These are phyloP conservation scores for Mastigamoeba balamuthi DNA, from an alignment of 78 protist species.

Conservation along the genomic window DNA sequence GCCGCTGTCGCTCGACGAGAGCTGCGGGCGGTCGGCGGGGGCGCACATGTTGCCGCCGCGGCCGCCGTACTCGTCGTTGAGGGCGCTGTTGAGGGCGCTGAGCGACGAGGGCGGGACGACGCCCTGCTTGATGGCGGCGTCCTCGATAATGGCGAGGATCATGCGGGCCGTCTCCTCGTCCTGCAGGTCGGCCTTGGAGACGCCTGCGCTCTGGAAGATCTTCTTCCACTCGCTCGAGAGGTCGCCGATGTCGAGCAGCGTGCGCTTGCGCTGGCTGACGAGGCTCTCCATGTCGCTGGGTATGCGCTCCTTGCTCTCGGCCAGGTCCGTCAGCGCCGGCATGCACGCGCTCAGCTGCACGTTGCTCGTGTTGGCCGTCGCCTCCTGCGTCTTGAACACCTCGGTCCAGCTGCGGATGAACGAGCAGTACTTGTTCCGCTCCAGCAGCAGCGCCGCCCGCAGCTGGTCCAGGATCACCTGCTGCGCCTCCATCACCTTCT, in stretches of 20 bases:
- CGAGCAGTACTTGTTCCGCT: neutral
- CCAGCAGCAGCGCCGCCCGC: neutral
- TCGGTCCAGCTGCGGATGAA: neutral
- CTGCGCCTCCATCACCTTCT: neutral
- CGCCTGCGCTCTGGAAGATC: neutral
- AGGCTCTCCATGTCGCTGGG: neutral
- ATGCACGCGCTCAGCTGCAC: neutral
- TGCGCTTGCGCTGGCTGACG: neutral
- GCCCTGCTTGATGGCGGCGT: no score
- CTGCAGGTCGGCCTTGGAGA: neutral
- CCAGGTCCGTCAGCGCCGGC: neutral
- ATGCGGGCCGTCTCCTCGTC: neutral
- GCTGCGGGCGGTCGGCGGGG: no score
- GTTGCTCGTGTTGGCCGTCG: neutral
- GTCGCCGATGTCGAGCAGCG: neutral
- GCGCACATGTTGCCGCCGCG: no score
- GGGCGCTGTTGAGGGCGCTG: no score
- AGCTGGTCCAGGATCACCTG: neutral
- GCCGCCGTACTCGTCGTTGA: no score
- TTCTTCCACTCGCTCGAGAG: neutral
- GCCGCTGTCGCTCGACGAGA: no score
- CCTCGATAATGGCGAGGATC: neutral
- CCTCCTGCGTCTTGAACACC: neutral
- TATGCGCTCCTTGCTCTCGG: neutral
- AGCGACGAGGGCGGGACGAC: no score